Percentiles rank a stretch among this genome's conserved stretches.
Conservation (phyloP, 768 basidiomycete genomes). For the Sporobolomyces roseus region DNA sequence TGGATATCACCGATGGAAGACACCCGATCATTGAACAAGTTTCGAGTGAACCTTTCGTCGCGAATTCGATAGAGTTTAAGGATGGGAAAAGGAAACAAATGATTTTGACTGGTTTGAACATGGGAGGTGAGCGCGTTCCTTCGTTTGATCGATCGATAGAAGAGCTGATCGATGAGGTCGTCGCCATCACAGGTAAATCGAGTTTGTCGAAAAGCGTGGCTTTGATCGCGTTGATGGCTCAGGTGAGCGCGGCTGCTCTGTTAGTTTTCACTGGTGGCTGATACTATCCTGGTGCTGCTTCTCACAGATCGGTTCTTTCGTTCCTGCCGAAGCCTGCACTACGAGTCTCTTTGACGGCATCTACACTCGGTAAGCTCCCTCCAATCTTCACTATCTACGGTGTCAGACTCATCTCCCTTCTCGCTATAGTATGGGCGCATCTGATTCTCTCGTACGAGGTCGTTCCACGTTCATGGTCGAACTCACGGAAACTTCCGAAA, state of each 20-base stretch:
- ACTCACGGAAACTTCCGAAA: constrained; percentile 87
- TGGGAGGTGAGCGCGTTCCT: constrained; percentile 48
- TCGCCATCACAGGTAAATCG: constrained; percentile 65
- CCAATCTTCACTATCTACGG: too few species aligned
- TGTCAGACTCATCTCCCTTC: constrained; percentile 53
- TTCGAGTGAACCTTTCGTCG: constrained; percentile 74
- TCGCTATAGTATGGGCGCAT: constrained; percentile 62
- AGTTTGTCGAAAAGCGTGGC: constrained; percentile 75
- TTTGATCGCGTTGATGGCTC: constrained; percentile 54
- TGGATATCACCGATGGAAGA: constrained; percentile 76
- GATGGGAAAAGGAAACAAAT: constrained; percentile 49
- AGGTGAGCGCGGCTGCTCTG: constrained; percentile 19
- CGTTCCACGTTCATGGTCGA: constrained; percentile 96
- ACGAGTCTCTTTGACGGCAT: constrained; percentile 79
- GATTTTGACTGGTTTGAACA: constrained; percentile 53
- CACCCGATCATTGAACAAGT: constrained; percentile 90
- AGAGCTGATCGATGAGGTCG: neutral
- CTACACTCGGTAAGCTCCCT: constrained; percentile 57
- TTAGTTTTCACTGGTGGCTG: neutral
- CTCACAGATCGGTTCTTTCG: constrained; percentile 76
- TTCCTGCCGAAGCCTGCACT: constrained; percentile 71
- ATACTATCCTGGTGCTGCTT: neutral
- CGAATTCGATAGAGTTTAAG: constrained; percentile 66
- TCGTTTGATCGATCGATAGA: neutral
- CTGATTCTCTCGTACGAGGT: constrained; percentile 78